Evolutionary conservation across 1,284 basidiomycete genomes (phyloP).

Genomic region (Papiliotrema terrestris): DNA sequence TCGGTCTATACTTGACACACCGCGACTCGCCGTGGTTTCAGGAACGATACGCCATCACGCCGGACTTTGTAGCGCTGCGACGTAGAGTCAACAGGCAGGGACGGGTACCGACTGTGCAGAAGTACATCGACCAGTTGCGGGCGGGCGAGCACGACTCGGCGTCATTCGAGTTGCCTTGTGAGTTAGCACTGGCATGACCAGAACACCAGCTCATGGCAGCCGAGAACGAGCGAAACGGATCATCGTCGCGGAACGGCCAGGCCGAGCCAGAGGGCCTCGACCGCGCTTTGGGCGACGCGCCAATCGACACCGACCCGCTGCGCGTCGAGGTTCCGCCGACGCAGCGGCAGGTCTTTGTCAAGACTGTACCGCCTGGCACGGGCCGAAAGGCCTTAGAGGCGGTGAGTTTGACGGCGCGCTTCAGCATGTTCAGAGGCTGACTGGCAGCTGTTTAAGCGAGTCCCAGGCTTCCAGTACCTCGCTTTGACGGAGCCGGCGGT

Average conservation of each 20-base stretch:
- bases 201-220: conserved; percentile 7
- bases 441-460: conserved; percentile 40
- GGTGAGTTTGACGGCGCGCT: conserved; percentile 51
- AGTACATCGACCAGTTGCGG: conserved; percentile 73
- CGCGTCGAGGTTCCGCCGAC: conserved; percentile 66
- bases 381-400: conserved; percentile 81
- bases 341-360: conserved; percentile 86
- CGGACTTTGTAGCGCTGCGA: conserved; percentile 66
- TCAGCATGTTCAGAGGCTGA: neutral
- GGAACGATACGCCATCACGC: conserved; percentile 80
- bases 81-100: conserved; percentile 73
- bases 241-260: conserved; percentile 43
- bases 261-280: conserved; percentile 38
- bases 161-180: conserved; percentile 42
- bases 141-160: conserved; percentile 75
- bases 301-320: conserved; percentile 59
- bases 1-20: conserved; percentile 87
- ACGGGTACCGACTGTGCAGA: conserved; percentile 66
- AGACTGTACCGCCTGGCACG: conserved; percentile 87
- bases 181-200: conserved; percentile 5
- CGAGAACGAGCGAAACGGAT: conserved; percentile 35
- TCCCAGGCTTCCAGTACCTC: conserved; percentile 60
- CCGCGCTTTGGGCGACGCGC: conserved; percentile 47
- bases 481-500: conserved; percentile 84
- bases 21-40: conserved; percentile 88